Evolutionary conservation across 495 filamentous ascomycete species (phyloP), one percentile per base, ranked within the genome.

Genomic region (Podospora didyma): DNA sequence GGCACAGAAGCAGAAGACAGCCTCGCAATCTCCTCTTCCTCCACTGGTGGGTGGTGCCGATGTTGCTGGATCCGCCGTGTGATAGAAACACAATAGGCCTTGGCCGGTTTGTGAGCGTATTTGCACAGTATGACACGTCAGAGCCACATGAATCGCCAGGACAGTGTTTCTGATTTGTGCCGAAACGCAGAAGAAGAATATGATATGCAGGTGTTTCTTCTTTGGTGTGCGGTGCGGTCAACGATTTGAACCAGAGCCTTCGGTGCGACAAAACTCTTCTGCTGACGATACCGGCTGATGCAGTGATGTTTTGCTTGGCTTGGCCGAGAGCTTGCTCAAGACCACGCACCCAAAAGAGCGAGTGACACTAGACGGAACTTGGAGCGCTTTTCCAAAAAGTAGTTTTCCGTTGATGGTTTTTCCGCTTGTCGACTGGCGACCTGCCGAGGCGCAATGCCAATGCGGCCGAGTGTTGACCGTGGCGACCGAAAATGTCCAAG

Each of bases 121-220:
- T 52, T 41, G 49, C 21, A 45, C 51, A 39, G 53, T 63, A 58
- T 62, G 67, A 70, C 67, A 70, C 67, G 64, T 70, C 65, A 68
- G 65, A 69, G 62, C 53, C 56, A 53, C 59, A 65, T 62, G 52
- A 62, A 56, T 51, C 42, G 59, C 49, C 46, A 51, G 45, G 39
- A 39, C 49, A 45, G 61, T 46, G 41, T 52, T 53, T 54, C 39
- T 67, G 61, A 60, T 64, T 59, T 65, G 60, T 60, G 65, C 56
- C 56, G 47, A 63, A 53, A 52, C 12, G 39, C 51, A 39, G 56
- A 3, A 4, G 26, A 31, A 31, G 26, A 31, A 31, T 31, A 31
- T 20, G 41, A 44, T 44, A 20, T 31, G 26, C 26, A 31, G 41
- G 16, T 14, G 41, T 44, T 44, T 44, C 19, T 44, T 44, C 16